phyloP scores from a whole-genome alignment of 441 rosid genomes.

The Euphorbia schlechtendalii region DNA sequence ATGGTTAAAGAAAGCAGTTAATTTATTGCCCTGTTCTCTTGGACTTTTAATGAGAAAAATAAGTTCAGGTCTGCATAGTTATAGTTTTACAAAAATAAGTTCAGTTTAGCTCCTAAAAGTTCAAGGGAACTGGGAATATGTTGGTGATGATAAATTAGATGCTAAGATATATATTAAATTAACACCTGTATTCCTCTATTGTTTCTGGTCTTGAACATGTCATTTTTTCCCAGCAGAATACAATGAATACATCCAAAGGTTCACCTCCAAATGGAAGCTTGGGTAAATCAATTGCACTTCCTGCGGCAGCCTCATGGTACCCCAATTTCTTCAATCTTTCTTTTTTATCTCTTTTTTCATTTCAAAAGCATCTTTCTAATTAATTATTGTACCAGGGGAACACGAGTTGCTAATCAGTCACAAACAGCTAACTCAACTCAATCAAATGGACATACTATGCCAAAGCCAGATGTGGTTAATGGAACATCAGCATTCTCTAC shows the following conservation, averaged over 20 bases:
- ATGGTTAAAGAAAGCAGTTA: background rate
- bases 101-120: too few relatives aligned
- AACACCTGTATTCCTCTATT: background rate
- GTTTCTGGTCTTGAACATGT: conserved; percentile 1
- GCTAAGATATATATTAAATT: too few relatives aligned
- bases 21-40: too few relatives aligned
- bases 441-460: conserved; percentile 48
- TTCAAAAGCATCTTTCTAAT: conserved; percentile 17
- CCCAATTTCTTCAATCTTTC: conserved; percentile 1
- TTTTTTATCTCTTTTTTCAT: background rate
- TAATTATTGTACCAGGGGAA: conserved; percentile 55
- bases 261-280: conserved; percentile 77
- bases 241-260: conserved; percentile 35
- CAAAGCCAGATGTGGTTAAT: conserved; percentile 36
- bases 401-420: conserved; percentile 48
- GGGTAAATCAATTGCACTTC: conserved; percentile 59
- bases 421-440: conserved; percentile 31
- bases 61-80: too few relatives aligned
- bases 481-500: conserved; percentile 34
- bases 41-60: too few relatives aligned
- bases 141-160: too few relatives aligned
- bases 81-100: too few relatives aligned
- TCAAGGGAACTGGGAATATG: too few relatives aligned
- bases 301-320: conserved; percentile 93
- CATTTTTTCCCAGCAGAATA: conserved; percentile 34